Base-by-base conservation (phyloP, 345 rosid species). In the Sonneratia caseolaris region DNA sequence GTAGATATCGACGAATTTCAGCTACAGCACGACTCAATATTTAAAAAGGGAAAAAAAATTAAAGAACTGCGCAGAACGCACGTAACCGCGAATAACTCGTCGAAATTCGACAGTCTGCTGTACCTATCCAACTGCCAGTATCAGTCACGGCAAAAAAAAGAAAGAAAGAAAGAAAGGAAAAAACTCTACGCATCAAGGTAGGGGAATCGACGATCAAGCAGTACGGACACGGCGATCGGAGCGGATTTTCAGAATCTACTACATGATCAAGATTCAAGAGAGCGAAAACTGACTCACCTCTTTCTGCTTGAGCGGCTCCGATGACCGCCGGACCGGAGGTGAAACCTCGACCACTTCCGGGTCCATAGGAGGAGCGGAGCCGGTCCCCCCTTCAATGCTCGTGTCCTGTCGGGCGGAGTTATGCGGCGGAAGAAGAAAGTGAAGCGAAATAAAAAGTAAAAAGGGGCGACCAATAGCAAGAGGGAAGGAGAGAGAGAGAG, bases 271-370 rank as follows among this genome's bases (percentile, higher is more conserved):
- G 61, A 37, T 53, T 51, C 64, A 66, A 67, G 72, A 9, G 14
- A 24, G 37, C 16, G 7, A 24, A 40, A 2, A 40, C 32, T 32
- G 51, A 0, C 7, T 48, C 38, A 90, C 97, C 97, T 88, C 77
- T 22, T 80, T 81, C 2, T 73, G 77, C 68, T 79, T 86, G 36
- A 62, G 72, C 72, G 72, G 71, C 45, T 47, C 77, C 55, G 80
- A 76, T 72, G 82, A 19, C 71, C 83, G 80, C 75, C 76, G 77
- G 36, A 70, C 38, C 73, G 86, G 86, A 49, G 85, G 83, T 35
- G 88, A 80, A 78, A 90, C 81, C 84, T 90, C 91, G 78, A 84
- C 82, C 68, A 84, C 86, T 53, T 86, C 82, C 0, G 93, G 82
- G 77, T 90, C 96, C 90, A 92, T 87, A 62, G 59, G 74, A 22